Evolutionary conservation across 78 protist species (phyloP).

Genomic region (Dictyostelium capitatum): DNA sequence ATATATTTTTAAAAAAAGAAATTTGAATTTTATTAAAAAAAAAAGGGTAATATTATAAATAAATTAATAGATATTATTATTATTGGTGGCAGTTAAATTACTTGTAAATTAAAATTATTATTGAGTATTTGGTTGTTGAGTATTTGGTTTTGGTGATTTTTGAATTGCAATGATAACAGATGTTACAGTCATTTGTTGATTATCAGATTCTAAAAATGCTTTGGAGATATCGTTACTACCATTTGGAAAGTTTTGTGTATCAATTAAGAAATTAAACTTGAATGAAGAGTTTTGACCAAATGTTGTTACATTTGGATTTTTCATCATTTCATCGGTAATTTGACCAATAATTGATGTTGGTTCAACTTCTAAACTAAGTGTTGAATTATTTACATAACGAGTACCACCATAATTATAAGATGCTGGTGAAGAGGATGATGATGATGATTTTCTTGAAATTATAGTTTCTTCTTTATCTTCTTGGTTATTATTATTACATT

Average conservation of each 20-base stretch:
- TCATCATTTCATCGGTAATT: not conserved
- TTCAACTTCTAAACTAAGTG: not conserved
- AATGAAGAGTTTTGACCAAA: not conserved
- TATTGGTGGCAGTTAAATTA: not conserved
- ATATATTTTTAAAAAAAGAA: too few relatives aligned
- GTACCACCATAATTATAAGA: not conserved
- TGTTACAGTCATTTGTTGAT: slow-evolving; percentile 20
- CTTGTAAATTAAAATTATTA: not conserved
- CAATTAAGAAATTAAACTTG: slow-evolving; percentile 29
- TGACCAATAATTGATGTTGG: slow-evolving; percentile 7
- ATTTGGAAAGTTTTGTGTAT: slow-evolving; percentile 14
- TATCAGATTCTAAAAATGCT: not conserved
- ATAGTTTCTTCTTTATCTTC: not conserved
- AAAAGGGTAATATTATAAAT: too few relatives aligned
- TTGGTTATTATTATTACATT: not conserved
- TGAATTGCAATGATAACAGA: slow-evolving; percentile 16
- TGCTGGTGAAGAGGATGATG: not conserved
- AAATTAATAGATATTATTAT: too few relatives aligned
- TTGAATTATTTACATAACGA: slow-evolving; percentile 16
- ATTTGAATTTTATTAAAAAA: not conserved
- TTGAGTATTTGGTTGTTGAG: not conserved
- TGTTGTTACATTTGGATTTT: not conserved
- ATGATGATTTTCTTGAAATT: not conserved
- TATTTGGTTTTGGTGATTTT: not conserved
- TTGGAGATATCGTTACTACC: slow-evolving; percentile 4